Conservation (phyloP, 306 rosid genomes). For the Inga oerstediana region DNA sequence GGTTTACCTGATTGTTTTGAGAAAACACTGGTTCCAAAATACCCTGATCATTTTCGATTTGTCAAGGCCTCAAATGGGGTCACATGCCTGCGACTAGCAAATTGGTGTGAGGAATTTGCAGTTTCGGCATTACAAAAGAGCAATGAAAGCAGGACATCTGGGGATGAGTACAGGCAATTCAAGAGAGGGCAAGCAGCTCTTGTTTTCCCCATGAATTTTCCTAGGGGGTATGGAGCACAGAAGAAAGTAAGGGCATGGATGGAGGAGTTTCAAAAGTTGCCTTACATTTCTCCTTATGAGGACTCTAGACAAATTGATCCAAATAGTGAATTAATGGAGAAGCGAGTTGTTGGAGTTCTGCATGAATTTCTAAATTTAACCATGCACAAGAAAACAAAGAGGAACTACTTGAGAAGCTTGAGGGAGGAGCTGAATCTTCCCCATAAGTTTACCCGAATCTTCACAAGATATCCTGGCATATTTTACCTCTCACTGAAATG, state of each 20-base stretch:
- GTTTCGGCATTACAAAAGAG: slow-evolving; percentile 71
- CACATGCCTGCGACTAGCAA: slow-evolving; percentile 35
- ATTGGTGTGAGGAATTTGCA: slow-evolving; percentile 73
- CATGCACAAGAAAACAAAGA: slow-evolving; percentile 86
- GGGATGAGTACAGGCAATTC: slow-evolving; percentile 64
- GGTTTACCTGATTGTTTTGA: slow-evolving; percentile 82
- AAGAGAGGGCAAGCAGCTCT: slow-evolving; percentile 69
- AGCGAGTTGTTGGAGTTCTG: slow-evolving; percentile 84
- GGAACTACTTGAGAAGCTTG: slow-evolving; percentile 81
- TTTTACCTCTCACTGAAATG: slow-evolving; percentile 89
- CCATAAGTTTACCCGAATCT: slow-evolving; percentile 79
- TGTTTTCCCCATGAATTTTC: slow-evolving; percentile 81
- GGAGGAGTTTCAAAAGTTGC: slow-evolving; percentile 91
- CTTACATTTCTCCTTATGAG: slow-evolving; percentile 80
- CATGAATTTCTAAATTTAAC: slow-evolving; percentile 84
- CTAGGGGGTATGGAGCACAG: slow-evolving; percentile 86
- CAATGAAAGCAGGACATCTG: slow-evolving; percentile 45
- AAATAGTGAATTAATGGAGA: slow-evolving; percentile 91
- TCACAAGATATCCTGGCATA: slow-evolving; percentile 85
- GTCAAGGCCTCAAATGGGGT: slow-evolving; percentile 59
- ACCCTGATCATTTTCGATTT: slow-evolving; percentile 56
- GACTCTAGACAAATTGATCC: slow-evolving; percentile 72
- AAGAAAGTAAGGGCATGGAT: slow-evolving; percentile 85
- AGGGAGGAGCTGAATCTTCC: slow-evolving; percentile 92
- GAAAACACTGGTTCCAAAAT: slow-evolving; percentile 63